phyloP scores from a whole-genome alignment of 2,329 filamentous ascomycete genomes.

The Ambrosiella beaveri region DNA sequence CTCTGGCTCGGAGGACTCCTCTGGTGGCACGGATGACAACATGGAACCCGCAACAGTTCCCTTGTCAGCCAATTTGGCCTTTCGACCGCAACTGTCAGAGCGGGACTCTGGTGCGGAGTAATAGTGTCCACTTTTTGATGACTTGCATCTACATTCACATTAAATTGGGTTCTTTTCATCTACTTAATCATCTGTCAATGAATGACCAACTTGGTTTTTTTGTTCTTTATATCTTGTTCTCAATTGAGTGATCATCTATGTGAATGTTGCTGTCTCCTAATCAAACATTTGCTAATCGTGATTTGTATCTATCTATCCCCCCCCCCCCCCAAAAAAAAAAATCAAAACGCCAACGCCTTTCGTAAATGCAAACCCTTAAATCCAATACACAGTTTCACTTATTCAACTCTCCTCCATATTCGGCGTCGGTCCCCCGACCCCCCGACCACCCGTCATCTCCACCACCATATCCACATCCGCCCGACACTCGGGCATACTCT shows the following conservation, averaged over 20 bases:
- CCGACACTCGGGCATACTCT: slow-evolving; percentile 41
- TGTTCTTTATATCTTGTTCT: too few species aligned
- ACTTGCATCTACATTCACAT: neutral
- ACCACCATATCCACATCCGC: slow-evolving; percentile 35
- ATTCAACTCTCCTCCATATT: neutral
- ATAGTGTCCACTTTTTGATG: neutral
- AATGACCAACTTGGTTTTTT: too few species aligned
- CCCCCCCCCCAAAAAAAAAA: neutral
- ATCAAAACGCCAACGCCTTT: neutral
- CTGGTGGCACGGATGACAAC: neutral
- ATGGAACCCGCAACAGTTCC: too few species aligned
- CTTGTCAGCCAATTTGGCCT: neutral
- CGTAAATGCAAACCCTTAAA: neutral
- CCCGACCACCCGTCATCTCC: slow-evolving; percentile 23
- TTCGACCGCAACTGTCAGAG: neutral
- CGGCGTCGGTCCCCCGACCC: neutral
- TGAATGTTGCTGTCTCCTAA: too few species aligned
- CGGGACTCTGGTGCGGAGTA: neutral
- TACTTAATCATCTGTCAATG: neutral
- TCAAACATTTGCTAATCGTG: too few species aligned
- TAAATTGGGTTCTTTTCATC: neutral
- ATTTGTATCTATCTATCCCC: too few species aligned
- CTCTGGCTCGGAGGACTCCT: neutral
- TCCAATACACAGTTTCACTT: neutral
- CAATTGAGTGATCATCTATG: too few species aligned